Evolutionary conservation across 108 stramenopile species (phyloP), one percentile per base, ranked within the genome.

Genomic region (Chaetoceros tenuissimus): DNA sequence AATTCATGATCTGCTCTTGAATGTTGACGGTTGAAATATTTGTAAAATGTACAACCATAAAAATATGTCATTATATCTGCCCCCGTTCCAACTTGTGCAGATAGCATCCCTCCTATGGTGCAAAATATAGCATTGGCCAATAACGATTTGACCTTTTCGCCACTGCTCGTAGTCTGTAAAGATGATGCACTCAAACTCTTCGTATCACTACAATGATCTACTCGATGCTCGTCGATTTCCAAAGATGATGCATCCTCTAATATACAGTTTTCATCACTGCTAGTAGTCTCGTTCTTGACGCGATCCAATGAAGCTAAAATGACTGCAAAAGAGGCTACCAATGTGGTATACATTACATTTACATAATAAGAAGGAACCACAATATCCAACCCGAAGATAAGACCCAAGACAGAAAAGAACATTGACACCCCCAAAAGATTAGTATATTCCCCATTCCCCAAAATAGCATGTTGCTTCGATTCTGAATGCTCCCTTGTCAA

Each of bases 41-140:
- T 40, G n/a, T 31, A n/a, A 1, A n/a, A 3, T 31, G 1, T 1
- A 46, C 13, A 25, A 1, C 57, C 57, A 46, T 57, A 57, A 57
- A 57, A 57, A 26, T 22, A 57, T 23, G 24, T 46, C 23, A 45
- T 23, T 18, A 57, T 57, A 3, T 57, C 57, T 26, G 57, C 57
- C 8, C 57, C 57, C 2, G 57, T 46, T 57, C 57, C 57, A 46
- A 57, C 46, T 57, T 57, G 57, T 24, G 57, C 45, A 22, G 57
- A 57, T 17, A 57, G 43, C 24, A 57, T 57, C 25, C 57, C 57
- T 1, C 57, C 57, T 0, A 21, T 7, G 27, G 27, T n/a, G n/a
- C n/a, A n/a, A n/a, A n/a, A n/a, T n/a, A n/a, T n/a, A n/a, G n/a
- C n/a, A n/a, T n/a, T n/a, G n/a, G n/a, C n/a, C n/a, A n/a, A n/a